Base-by-base conservation (phyloP, 441 rosid species). In the Sinapis alba region DNA sequence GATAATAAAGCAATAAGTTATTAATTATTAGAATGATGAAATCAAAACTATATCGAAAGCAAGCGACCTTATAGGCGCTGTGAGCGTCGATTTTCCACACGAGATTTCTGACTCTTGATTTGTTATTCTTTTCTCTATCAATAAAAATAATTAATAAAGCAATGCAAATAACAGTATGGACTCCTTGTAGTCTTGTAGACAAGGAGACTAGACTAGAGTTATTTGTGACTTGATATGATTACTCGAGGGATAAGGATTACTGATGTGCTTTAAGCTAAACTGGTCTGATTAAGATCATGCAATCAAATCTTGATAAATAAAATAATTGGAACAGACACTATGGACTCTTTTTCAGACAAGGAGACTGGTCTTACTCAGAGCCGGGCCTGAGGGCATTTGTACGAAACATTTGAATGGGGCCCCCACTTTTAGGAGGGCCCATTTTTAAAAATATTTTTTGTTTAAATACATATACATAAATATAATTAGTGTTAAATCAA, bases 11-110 rank as follows among this genome's bases (percentile, higher is more conserved):
- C 38, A 34, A 34, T 1, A 1, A 34, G 38, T 34, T 34, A n/a
- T n/a, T n/a, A n/a, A n/a, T 6, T 27, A 69, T 4, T 76, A 77
- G 72, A 47, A 0, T 77, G 80, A 77, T 77, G 80, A 77, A 71
- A 65, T 77, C 57, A 12, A 77, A 5, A 45, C 16, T 19, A 41
- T 16, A 61, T 76, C 79, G 79, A 65, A 32, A 26, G 80, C 30
- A 34, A 77, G 76, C 18, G 58, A 59, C 67, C 36, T 45, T 45
- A n/a, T 45, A 8, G 76, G 0, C 27, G 68, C 57, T 8, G 58
- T 77, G 80, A 71, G 72, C 71, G 19, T 23, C 76, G 75, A 65
- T 65, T 64, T 62, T 77, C 80, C 80, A 71, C 80, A 77, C 80
- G 76, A 77, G 80, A 77, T 77, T 77, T 77, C 76, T 77, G 76